A percentile compares a stretch with the other conserved stretches of the same genome.
Conservation (phyloP, 106 monocot species). For the Apostasia ramifera region DNA sequence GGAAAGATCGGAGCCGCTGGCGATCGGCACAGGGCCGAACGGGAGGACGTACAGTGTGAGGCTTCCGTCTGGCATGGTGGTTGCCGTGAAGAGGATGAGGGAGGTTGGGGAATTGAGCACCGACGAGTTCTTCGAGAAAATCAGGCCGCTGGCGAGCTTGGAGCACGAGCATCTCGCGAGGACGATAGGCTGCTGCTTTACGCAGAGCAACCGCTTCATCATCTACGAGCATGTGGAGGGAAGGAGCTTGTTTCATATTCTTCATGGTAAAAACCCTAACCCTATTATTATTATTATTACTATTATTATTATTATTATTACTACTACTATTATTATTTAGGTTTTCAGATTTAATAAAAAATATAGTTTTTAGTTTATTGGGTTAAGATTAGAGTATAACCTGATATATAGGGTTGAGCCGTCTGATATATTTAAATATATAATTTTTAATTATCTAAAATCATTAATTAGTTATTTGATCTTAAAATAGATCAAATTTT, state of each 20-base stretch:
- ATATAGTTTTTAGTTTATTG: too few relatives aligned
- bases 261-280: slow-evolving; percentile 34
- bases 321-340: too few relatives aligned
- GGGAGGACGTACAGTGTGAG: slow-evolving; percentile 38
- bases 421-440: too few relatives aligned
- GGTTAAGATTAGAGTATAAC: too few relatives aligned
- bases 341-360: too few relatives aligned
- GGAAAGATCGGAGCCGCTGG: slow-evolving; percentile 32
- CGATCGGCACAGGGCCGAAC: slow-evolving; percentile 36
- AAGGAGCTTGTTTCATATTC: slow-evolving; percentile 37
- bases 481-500: too few relatives aligned
- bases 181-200: slow-evolving; percentile 19
- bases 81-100: slow-evolving; percentile 49
- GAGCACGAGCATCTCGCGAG: slow-evolving; percentile 26
- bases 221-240: slow-evolving; percentile 16
- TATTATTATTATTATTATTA: neutral
- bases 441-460: too few relatives aligned
- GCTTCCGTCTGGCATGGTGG: slow-evolving; percentile 16
- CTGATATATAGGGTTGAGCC: too few relatives aligned
- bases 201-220: slow-evolving; percentile 21
- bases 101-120: slow-evolving; percentile 6
- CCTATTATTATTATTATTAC: neutral
- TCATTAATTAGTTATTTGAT: too few relatives aligned
- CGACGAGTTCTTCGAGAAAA: slow-evolving; percentile 22
- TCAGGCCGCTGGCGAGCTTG: slow-evolving; percentile 16